Evolutionary conservation across 495 filamentous ascomycete genomes (phyloP).

Genomic region (Hyaloscypha hepaticicola): DNA sequence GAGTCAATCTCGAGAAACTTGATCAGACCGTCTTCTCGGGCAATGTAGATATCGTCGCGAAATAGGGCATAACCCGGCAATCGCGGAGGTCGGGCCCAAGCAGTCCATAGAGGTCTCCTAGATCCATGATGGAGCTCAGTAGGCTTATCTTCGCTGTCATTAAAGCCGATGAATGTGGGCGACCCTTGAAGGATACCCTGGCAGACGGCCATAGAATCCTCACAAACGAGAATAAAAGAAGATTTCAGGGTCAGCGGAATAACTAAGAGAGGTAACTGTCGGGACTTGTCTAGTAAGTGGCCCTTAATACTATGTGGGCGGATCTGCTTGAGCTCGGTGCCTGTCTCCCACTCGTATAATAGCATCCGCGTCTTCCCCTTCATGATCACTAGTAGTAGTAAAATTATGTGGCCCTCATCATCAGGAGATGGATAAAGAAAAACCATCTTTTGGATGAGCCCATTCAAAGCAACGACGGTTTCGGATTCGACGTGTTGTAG

Average conservation of each 20-base stretch:
- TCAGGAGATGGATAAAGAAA: slow-evolving; percentile 74
- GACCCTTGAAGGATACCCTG: slow-evolving; percentile 53
- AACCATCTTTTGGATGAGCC: slow-evolving; percentile 79
- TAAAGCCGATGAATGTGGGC: slow-evolving; percentile 41
- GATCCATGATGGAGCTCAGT: slow-evolving; percentile 42
- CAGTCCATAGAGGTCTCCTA: slow-evolving; percentile 48
- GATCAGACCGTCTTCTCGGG: slow-evolving; percentile 76
- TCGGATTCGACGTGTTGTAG: slow-evolving; percentile 48
- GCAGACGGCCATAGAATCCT: slow-evolving; percentile 58
- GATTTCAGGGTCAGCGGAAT: slow-evolving; percentile 65
- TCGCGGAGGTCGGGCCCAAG: slow-evolving; percentile 69
- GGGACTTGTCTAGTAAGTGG: slow-evolving; percentile 54
- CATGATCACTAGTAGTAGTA: slow-evolving; percentile 68
- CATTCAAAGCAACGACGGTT: slow-evolving; percentile 59
- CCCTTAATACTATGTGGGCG: slow-evolving; percentile 43
- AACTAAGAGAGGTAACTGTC: slow-evolving; percentile 63
- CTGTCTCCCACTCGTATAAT: slow-evolving; percentile 73
- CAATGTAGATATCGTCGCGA: slow-evolving; percentile 73
- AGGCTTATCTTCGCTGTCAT: slow-evolving; percentile 32
- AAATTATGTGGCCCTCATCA: slow-evolving; percentile 65
- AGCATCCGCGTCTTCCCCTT: slow-evolving; percentile 60
- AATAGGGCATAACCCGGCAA: slow-evolving; percentile 57
- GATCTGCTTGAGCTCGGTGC: slow-evolving; percentile 36
- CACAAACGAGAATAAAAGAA: slow-evolving; percentile 64
- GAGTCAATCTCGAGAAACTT: slow-evolving; percentile 64